A percentile compares a stretch with the other conserved stretches of the same genome.
Conservation (phyloP, 2,329 filamentous ascomycete genomes). For the Tothia fuscella region DNA sequence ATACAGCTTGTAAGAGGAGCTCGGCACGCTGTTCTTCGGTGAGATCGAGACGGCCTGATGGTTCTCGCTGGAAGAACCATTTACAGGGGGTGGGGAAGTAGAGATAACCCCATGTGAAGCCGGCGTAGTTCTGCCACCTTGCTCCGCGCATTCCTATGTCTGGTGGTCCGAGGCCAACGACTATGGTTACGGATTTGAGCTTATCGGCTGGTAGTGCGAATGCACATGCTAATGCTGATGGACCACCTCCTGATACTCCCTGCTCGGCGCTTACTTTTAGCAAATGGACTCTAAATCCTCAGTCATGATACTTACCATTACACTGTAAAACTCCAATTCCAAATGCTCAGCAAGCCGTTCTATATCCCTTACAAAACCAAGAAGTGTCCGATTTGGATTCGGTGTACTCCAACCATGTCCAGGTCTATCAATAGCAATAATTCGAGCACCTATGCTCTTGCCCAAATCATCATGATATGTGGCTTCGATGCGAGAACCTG, state of each 20-base stretch:
- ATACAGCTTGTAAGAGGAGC: conserved; percentile 13
- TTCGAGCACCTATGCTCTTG: conserved; percentile 16
- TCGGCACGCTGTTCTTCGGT: conserved; percentile 22
- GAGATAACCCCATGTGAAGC: conserved; percentile 22
- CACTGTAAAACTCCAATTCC: conserved; percentile 15
- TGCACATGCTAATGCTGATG: conserved; percentile 22
- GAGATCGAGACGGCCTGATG: conserved; percentile 20
- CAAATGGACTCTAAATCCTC: neutral
- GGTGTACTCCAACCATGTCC: conserved; percentile 20
- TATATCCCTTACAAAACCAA: conserved; percentile 19
- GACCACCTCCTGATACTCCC: conserved; percentile 23
- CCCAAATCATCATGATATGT: conserved; percentile 17
- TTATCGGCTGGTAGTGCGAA: conserved; percentile 14
- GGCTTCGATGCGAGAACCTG: conserved; percentile 21
- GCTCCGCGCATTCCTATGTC: conserved; percentile 25
- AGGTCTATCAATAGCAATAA: conserved; percentile 20
- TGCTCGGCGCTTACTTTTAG: conserved; percentile 9
- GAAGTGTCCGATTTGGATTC: conserved; percentile 15
- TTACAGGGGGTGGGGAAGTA: conserved; percentile 14
- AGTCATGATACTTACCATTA: conserved; percentile 15
- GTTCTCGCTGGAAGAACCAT: conserved; percentile 18
- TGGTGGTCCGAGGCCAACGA: conserved; percentile 23
- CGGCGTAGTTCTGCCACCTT: conserved; percentile 14
- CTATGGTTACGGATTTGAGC: conserved; percentile 17
- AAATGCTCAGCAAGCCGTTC: conserved; percentile 17